Evolutionary conservation across 164 flowering plant species (phyloP).

Genomic region (Euptelea pleiosperma): DNA sequence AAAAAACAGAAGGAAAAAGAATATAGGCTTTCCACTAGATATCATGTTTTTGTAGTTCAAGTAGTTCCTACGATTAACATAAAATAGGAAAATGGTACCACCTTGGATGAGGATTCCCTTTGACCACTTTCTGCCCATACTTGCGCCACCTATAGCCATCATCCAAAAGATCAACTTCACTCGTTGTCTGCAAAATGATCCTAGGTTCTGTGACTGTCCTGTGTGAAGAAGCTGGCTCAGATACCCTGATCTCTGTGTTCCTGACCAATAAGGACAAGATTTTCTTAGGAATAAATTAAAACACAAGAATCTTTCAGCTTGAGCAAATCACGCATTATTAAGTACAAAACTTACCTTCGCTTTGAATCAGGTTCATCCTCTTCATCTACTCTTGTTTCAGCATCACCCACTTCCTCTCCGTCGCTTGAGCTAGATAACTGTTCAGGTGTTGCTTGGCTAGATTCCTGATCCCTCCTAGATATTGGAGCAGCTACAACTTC

Average conservation of each 20-base stretch:
- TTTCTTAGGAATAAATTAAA: background rate
- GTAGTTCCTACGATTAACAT: background rate
- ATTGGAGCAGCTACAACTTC: constrained; percentile 27
- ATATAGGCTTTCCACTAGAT: background rate
- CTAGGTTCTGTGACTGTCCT: constrained; percentile 73
- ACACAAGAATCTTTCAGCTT: background rate
- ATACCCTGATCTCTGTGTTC: constrained; percentile 35
- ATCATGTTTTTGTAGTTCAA: background rate
- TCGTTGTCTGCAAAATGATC: constrained; percentile 91
- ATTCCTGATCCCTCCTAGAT: constrained; percentile 33
- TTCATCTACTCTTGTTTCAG: constrained; percentile 28
- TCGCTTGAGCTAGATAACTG: constrained; percentile 45
- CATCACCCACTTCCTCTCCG: constrained; percentile 49
- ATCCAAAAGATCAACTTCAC: constrained; percentile 96
- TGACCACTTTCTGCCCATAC: constrained; percentile 97
- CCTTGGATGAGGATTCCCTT: constrained; percentile 97
- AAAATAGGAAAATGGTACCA: constrained; percentile 18
- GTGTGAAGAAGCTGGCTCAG: constrained; percentile 41
- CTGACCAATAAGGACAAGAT: constrained; percentile 31
- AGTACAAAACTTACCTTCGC: constrained; percentile 47
- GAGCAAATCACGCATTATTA: background rate
- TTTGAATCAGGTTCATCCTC: constrained; percentile 61
- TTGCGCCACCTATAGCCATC: constrained; percentile 99
- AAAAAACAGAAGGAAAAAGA: too few relatives aligned
- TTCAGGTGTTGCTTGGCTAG: constrained; percentile 31